Conservation (phyloP, 441 rosid species). For the Eutrema salsugineum region DNA sequence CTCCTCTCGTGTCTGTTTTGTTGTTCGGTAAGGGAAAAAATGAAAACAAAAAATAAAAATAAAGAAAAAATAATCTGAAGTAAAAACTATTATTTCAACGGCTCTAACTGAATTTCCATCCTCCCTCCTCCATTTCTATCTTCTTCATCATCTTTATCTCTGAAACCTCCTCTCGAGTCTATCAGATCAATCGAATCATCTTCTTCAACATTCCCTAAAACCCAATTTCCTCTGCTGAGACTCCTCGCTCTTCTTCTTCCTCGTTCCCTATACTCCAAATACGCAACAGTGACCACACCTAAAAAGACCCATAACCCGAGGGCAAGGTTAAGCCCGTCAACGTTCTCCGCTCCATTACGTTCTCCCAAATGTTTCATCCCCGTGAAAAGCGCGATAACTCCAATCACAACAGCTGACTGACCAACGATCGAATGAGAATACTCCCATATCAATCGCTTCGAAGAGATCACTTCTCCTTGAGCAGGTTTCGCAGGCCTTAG, state of each 20-base stretch:
- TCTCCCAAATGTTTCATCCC: conserved; percentile 93
- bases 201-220: conserved; percentile 74
- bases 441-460: conserved; percentile 77
- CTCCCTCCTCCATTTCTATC: conserved; percentile 49
- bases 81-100: conserved; percentile 58
- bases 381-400: conserved; percentile 66
- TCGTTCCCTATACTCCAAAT: conserved; percentile 69
- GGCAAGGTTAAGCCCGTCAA: conserved; percentile 71
- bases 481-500: conserved; percentile 70
- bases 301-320: conserved; percentile 64
- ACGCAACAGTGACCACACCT: conserved; percentile 44
- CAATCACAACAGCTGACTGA: conserved; percentile 58
- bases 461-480: conserved; percentile 50
- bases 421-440: conserved; percentile 69
- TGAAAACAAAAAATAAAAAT: not conserved
- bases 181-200: conserved; percentile 80
- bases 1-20: not conserved
- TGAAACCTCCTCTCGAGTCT: conserved; percentile 41
- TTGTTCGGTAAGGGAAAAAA: conserved; percentile 11
- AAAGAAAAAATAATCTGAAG: conserved; percentile 4
- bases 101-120: conserved; percentile 94
- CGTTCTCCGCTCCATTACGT: conserved; percentile 73
- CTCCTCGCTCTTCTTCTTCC: conserved; percentile 46
- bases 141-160: conserved; percentile 47
- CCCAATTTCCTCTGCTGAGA: conserved; percentile 74